Evolutionary conservation across 2,329 filamentous ascomycete genomes (phyloP), one percentile per base, ranked within the genome.

Genomic region (Davidsoniella neocaledoniae): DNA sequence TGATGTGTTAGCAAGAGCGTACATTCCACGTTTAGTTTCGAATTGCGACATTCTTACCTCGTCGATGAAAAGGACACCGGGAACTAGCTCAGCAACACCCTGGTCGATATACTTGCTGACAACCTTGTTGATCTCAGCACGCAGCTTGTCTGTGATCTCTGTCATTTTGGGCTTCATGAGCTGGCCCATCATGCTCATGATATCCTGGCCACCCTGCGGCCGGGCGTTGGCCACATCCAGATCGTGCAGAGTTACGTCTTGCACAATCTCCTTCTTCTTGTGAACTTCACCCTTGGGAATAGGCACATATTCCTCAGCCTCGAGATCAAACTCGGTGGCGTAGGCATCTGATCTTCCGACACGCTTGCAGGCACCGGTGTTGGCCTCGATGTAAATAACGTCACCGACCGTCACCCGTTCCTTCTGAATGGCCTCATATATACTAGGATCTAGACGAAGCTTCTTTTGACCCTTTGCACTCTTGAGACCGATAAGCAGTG

Each of bases 161-260:
- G 91, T 98, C 80, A 95, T 95, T 72, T 93, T 93, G 54, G 91
- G 91, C 75, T 96, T 96, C 87, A 96, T 95, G 61, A 98, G 70
- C 67, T 98, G 91, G 59, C 91, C 91, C 90, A 98, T 96, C 91
- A 98, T 96, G 70, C 88, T 95, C 88, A 98, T 96, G 57, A 98
- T 94, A 65, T 98, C 91, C 71, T 98, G 91, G 42, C 91, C 91
- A 48, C 91, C 91, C 69, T 96, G 87, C 4, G 91, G 91, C 59
- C 90, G 74, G 12, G 91, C 84, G 61, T 98, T 98, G 56, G 91
- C 91, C 55, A 96, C 83, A 61, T 98, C 91, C 51, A 98, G 72
- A 62, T 98, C 91, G 65, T 98, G 91, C 56, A 98, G 74, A 43
- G 91, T 95, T 55, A 98, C 91, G 61, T 98, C 91, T 65, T 98